A percentile compares a stretch with the other conserved stretches of the same genome.
Conservation (phyloP, 805 yeast genomes). For the Yarrowia hollandica region DNA sequence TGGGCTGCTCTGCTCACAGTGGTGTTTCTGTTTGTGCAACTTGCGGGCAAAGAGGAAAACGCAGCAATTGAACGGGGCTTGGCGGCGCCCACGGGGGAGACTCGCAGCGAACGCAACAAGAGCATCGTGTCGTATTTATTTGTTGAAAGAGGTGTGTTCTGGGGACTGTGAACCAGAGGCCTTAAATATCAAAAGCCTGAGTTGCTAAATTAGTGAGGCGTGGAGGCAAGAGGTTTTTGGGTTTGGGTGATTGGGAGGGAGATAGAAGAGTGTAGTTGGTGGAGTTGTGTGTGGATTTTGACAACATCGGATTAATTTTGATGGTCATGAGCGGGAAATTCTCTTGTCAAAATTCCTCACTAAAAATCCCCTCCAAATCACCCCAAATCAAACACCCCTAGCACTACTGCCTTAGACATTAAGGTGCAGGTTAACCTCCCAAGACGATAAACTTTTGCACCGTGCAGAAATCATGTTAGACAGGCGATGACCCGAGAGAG, state of each 20-base stretch:
- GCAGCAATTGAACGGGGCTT: background rate
- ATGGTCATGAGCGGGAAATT: too few relatives aligned
- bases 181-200: background rate
- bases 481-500: constrained; percentile 4
- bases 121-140: background rate
- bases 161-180: background rate
- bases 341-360: too few relatives aligned
- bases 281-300: too few relatives aligned
- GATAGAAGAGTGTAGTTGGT: too few relatives aligned
- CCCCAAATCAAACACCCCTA: too few relatives aligned
- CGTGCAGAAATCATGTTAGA: constrained; percentile 8
- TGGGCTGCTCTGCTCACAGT: too few relatives aligned
- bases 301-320: too few relatives aligned
- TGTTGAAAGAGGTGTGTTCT: background rate
- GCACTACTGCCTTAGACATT: background rate
- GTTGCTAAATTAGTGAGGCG: constrained; percentile 20
- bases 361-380: too few relatives aligned
- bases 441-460: constrained; percentile 7
- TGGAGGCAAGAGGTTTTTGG: background rate
- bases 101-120: constrained; percentile 6
- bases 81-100: background rate
- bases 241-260: background rate
- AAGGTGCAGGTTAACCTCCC: constrained; percentile 1
- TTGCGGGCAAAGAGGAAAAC: background rate
- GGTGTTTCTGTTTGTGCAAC: too few relatives aligned